Evolutionary conservation across 2,329 filamentous ascomycete genomes (phyloP), one percentile per base, ranked within the genome.

Genomic region (Pezicula radicicola): DNA sequence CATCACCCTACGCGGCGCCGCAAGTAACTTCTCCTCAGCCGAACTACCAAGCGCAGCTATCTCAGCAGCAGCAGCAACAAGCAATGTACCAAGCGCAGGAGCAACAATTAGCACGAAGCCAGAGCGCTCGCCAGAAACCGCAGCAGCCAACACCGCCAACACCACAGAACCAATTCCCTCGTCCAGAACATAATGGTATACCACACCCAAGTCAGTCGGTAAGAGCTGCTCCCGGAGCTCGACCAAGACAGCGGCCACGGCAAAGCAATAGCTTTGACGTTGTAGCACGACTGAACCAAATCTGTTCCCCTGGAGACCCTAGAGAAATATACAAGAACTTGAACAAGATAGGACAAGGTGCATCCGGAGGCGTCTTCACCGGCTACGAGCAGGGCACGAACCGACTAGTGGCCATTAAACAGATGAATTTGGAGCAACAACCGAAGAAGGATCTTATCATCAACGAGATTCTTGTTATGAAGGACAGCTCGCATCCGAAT

Each of bases 401-500:
- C 71, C 85, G 88, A 56, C 85, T 95, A 60, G 94, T 99, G 36
- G 94, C 94, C 40, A 97, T 99, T 73, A 99, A 99, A 76, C 94
- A 99, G 76, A 99, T 99, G 94, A 97, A 97, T 61, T 75, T 99
- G 51, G 94, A 97, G 70, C 89, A 97, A 72, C 94, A 99, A 66
- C 94, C 94, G 2, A 97, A 97, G 81, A 99, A 99, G 72, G 94
- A 99, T 63, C 77, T 97, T 46, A 99, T 99, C 65, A 97, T 99
- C 72, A 99, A 99, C 70, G 94, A 99, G 69, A 99, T 99, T 60
- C 74, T 99, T 53, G 94, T 99, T 53, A 99, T 99, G 94, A 96
- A 95, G 75, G 94, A 97, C 65, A 97, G 92, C 77, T 94, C 90
- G 53, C 94, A 99, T 68, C 93, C 91, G 64, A 97, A 97, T 68